Evolutionary conservation across 148 eudicot genomes (phyloP), one percentile per base, ranked within the genome.

Genomic region (Cornus florida): DNA sequence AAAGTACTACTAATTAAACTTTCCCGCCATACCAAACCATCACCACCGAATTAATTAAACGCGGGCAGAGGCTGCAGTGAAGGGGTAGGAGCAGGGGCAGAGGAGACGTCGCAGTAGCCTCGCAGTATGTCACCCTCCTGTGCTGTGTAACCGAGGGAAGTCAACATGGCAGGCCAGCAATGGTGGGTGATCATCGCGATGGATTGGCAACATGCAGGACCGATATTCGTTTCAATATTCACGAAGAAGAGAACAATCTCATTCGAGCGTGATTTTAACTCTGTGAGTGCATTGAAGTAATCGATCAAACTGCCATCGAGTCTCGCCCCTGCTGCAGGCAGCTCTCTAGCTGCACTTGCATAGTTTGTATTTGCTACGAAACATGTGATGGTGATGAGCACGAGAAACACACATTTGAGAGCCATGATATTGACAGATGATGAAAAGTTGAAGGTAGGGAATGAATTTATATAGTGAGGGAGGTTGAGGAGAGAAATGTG

Each of bases 81-180:
- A 2, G 59, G 56, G 11, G 33, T 23, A 5, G 59, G 68, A 11
- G 84, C 31, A 66, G 70, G 50, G 32, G 4, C 20, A 33, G 69
- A 12, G 1, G 86, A 16, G 0, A 88, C 90, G 46, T 86, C 85
- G 66, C 92, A 92, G 69, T 84, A 92, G 6, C 92, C 92, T 32
- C 86, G 78, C 23, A 92, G 87, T 41, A 92, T 22, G 57, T 79
- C 59, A 6, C 83, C 78, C 75, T 90, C 84, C 59, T 92, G 88
- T 2, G 76, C 38, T 17, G 87, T 86, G 79, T 77, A 83, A 7
- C 92, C 94, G 8, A 90, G 83, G 32, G 84, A 57, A 23, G 81
- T 68, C 11, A 92, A 78, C 90, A 92, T 75, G 0, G 88, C 74
- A n/a, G 93, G 89, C 92, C 86, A 82, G 78, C 92, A 90, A 10